Evolutionary conservation across 495 filamentous ascomycete genomes (phyloP), one percentile per base, ranked within the genome.

Genomic region (Gamarada debralockiae): DNA sequence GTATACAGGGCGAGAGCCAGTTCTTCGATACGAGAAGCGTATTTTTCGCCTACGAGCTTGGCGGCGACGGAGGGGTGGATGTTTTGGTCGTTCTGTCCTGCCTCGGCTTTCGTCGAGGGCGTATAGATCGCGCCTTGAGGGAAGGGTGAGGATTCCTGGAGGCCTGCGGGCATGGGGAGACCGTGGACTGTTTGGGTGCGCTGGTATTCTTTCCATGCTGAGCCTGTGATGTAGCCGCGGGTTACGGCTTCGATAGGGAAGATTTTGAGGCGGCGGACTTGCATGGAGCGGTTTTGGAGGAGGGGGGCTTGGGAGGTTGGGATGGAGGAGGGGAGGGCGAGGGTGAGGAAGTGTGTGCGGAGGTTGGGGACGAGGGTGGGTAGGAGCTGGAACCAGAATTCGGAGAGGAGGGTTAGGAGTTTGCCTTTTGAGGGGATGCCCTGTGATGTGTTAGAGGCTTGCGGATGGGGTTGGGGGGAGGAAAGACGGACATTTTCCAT

Each of bases 201-300:
- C 61, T 82, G 69, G 65, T 89, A 89, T 68, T 95, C 91, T 25
- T 73, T 76, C 93, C 93, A 98, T 3, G 90, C 91, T 50, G 85
- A 88, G 12, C 93, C 93, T 5, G 92, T 96, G 67, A 98, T 85
- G 69, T 97, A 97, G 50, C 93, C 92, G 24, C 92, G 84, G 2
- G 96, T 91, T 52, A 91, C 89, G 15, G 86, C 89, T 70, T 97
- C 93, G 53, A 97, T 78, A n/a, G 89, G 89, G 52, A 96, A 84
- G 45, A 95, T 79, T 48, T 83, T 78, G 23, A 89, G 75, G 55
- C 81, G 83, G 56, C 85, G 84, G 47, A 96, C 90, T 55, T 85
- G 80, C 91, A 96, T 96, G 59, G 79, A 82, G 37, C 91, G 83
- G 59, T 76, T 77, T 47, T 81, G 79, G 15, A 93, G 73, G 41